phyloP scores from a whole-genome alignment of 352 stramenopile genomes.

The Pythium grandisporangium region DNA sequence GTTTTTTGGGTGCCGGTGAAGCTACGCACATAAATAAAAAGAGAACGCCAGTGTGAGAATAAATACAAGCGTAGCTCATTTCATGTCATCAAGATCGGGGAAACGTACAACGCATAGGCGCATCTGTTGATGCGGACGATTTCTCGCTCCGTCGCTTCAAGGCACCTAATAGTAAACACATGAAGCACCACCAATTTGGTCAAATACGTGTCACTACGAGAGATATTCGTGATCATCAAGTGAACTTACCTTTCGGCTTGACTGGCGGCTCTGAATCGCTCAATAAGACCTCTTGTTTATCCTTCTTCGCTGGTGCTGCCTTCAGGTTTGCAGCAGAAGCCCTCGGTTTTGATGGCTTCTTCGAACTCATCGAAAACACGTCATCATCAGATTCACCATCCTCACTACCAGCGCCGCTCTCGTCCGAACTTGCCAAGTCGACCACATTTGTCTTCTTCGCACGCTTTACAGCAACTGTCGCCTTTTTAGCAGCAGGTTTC shows the following conservation, averaged over 20 bases:
- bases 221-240: neutral
- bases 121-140: too few relatives aligned
- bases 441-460: conserved; percentile 14
- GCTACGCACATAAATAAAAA: too few relatives aligned
- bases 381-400: conserved; percentile 31
- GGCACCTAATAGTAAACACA: conserved; percentile 8
- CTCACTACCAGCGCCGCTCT: conserved; percentile 11
- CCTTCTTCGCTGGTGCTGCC: too few relatives aligned
- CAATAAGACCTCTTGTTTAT: too few relatives aligned
- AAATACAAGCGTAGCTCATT: too few relatives aligned
- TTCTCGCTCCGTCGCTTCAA: conserved; percentile 23
- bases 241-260: conserved; percentile 15
- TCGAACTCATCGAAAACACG: conserved; percentile 53
- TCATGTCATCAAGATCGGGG: too few relatives aligned
- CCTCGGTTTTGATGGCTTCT: conserved; percentile 30
- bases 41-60: too few relatives aligned
- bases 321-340: conserved; percentile 11
- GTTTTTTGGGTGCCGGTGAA: conserved; percentile 22
- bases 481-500: too few relatives aligned
- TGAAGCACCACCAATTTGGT: too few relatives aligned
- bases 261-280: conserved; percentile 11
- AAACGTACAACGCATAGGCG: too few relatives aligned
- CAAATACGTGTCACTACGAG: too few relatives aligned
- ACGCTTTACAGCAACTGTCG: conserved; percentile 9
- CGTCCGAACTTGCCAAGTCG: conserved; percentile 40